Base-by-base conservation (phyloP, 2,329 filamentous ascomycete species). In the Colletotrichum tropicale region DNA sequence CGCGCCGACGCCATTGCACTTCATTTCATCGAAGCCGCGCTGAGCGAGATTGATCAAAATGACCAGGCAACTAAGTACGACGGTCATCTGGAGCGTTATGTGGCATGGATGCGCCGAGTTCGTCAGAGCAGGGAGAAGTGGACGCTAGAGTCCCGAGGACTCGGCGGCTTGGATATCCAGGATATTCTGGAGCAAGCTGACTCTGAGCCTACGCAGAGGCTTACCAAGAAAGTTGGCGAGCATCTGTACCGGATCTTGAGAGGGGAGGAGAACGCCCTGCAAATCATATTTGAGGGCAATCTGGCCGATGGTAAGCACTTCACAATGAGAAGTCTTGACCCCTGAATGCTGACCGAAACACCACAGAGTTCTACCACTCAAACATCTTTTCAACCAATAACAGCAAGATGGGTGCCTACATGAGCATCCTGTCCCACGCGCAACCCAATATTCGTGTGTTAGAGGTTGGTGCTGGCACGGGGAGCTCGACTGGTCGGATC, bases 381-480 rank as follows among this genome's bases (percentile, higher is more conserved):
- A 64, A 61, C 8, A 72, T 61, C 8, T 66, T 66, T 24, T 43
- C 36, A 21, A 55, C 36, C 34, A 62, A 32, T 5, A 52, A 62
- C 9, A 56, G 48, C 13, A 66, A 66, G 52, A 58, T 72, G 21
- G 67, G 58, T n/a, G 70, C 69, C n/a, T 70, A 69, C 15, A 62
- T 68, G 64, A 66, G 15, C 8, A 18, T 73, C 4, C 61, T 80
- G 6, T 76, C 78, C 5, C 80, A 84, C 76, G 81, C 82, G 61
- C 81, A 82, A 26, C 81, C 83, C 4, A 75, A 78, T 8, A 77
- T 78, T 6, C 78, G 78, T 5, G 80, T 85, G 32, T 80, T 86
- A 8, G 84, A 86, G 71, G 80, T 87, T 16, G 68, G 68, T 34
- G 87, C 83, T 8, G 87, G 87, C 3, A 87, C 85, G 4, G 87